phyloP scores from a whole-genome alignment of 129 eudicot genomes.

The Flaveria sonorensis region DNA sequence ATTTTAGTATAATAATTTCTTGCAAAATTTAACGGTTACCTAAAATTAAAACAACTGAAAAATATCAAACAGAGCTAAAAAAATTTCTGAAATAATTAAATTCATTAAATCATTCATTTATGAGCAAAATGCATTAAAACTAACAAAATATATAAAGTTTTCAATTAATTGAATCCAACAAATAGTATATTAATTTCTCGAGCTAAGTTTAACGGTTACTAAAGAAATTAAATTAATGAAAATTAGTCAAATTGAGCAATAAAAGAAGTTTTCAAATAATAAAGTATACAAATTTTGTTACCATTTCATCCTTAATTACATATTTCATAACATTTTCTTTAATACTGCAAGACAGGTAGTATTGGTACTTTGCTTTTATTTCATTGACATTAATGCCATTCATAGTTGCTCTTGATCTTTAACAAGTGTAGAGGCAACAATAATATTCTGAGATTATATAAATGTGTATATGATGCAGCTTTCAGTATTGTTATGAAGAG shows the following conservation, averaged over 20 bases:
- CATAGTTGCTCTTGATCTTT: neutral
- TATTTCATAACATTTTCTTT: neutral
- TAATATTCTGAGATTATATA: conserved; percentile 3
- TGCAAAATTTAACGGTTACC: too few species aligned
- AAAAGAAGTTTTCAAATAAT: neutral
- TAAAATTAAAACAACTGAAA: too few species aligned
- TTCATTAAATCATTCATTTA: neutral
- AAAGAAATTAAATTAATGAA: neutral
- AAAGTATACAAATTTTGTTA: neutral
- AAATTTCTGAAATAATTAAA: too few species aligned
- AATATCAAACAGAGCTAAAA: too few species aligned
- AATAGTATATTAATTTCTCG: neutral
- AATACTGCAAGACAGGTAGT: neutral
- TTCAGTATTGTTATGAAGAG: conserved; percentile 11
- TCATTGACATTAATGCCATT: conserved; percentile 29
- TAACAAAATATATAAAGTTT: neutral
- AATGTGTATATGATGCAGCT: conserved; percentile 16
- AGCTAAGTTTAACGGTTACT: neutral
- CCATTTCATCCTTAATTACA: neutral
- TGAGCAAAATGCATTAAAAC: neutral
- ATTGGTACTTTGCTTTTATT: conserved; percentile 14
- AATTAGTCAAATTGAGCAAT: neutral
- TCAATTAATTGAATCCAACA: too few species aligned
- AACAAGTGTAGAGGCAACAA: neutral
- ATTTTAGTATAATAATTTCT: too few species aligned